Conservation (phyloP, 768 basidiomycete species). For the Lentinula sp. region DNA sequence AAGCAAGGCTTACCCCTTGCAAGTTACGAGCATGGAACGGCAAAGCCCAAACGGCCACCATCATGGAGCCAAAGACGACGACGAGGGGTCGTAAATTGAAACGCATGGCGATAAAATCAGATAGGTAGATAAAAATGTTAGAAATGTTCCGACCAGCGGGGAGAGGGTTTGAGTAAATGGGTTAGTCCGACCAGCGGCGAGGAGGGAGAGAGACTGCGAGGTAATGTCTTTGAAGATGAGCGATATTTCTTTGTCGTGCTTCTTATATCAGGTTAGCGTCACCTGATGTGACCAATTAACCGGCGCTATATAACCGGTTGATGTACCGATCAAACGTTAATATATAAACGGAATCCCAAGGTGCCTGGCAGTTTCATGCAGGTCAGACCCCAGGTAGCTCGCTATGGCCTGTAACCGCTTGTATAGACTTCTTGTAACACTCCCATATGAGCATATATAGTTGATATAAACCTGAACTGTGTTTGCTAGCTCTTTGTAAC, state of each 20-base stretch:
- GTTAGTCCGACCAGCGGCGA: not conserved
- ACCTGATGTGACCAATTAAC: too few relatives aligned
- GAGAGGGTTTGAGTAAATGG: not conserved
- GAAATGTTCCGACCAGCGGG: not conserved
- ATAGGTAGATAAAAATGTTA: not conserved
- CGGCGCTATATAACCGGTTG: too few relatives aligned
- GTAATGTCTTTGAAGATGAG: not conserved
- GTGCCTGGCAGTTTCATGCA: too few relatives aligned
- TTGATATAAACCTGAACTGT: too few relatives aligned
- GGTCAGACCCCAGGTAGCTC: too few relatives aligned
- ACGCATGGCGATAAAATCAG: not conserved
- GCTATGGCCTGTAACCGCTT: too few relatives aligned
- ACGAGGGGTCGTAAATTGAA: not conserved
- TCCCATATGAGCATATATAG: too few relatives aligned
- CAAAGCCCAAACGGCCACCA: not conserved
- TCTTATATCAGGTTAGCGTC: too few relatives aligned
- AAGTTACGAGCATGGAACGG: not conserved
- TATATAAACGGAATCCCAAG: too few relatives aligned
- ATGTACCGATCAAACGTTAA: too few relatives aligned
- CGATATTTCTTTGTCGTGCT: not conserved
- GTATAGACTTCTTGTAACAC: too few relatives aligned
- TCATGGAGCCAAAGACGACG: not conserved
- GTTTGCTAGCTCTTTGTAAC: too few relatives aligned
- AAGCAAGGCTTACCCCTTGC: not conserved
- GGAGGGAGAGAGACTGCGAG: not conserved